phyloP scores from a whole-genome alignment of 176 grass and related monocot genomes.

The Oryza brachyantha region DNA sequence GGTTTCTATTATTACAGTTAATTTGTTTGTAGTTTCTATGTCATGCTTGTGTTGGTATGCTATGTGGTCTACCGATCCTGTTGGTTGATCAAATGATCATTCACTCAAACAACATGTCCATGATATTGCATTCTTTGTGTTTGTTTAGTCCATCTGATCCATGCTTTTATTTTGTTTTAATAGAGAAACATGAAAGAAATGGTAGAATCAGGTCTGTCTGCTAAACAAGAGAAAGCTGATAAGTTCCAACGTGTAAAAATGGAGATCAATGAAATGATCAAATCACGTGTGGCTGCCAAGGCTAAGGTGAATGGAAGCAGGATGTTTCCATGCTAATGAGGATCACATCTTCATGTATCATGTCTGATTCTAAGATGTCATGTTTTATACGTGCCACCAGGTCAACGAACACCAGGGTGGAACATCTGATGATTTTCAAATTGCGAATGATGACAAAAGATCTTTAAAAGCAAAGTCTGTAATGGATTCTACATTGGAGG shows the following conservation, averaged over 20 bases:
- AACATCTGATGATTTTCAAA: conserved; percentile 83
- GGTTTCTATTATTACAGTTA: conserved; percentile 6
- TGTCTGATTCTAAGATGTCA: conserved; percentile 23
- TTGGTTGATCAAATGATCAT: conserved; percentile 6
- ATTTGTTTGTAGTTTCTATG: conserved; percentile 28
- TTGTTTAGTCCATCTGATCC: neutral
- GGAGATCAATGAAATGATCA: conserved; percentile 92
- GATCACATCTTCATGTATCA: conserved; percentile 4
- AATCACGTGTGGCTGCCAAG: conserved; percentile 58
- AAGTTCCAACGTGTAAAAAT: conserved; percentile 80
- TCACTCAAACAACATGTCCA: conserved; percentile 18
- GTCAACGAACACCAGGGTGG: conserved; percentile 56
- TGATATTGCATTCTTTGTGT: neutral
- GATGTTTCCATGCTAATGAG: conserved; percentile 4
- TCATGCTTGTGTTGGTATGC: conserved; percentile 22
- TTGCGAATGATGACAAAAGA: conserved; percentile 54
- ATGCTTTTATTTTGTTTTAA: conserved; percentile 26
- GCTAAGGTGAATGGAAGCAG: conserved; percentile 52
- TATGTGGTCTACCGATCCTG: conserved; percentile 17
- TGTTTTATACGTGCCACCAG: conserved; percentile 35
- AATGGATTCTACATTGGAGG: conserved; percentile 80
- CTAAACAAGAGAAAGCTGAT: conserved; percentile 90
- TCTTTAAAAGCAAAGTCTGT: conserved; percentile 63
- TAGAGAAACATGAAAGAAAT: conserved; percentile 99
- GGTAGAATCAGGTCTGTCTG: conserved; percentile 85